Evolutionary conservation across 495 filamentous ascomycete genomes (phyloP).

Genomic region (Neurospora tetraspora): DNA sequence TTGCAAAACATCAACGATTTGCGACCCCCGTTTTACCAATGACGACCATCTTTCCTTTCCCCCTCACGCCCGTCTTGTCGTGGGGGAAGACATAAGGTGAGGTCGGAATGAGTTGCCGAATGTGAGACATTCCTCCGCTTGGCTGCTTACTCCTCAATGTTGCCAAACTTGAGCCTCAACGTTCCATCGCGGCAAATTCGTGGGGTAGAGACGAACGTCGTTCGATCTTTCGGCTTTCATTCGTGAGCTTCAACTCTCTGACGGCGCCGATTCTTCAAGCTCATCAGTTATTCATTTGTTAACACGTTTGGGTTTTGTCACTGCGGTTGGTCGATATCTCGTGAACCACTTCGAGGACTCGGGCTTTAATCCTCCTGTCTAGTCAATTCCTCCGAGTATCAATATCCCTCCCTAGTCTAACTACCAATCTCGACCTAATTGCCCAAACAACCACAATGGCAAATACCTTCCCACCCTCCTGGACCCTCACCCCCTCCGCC

Average conservation of each 20-base stretch:
- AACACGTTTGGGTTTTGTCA: not conserved
- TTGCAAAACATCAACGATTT: not conserved
- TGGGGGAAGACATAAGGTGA: not conserved
- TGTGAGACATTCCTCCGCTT: not conserved
- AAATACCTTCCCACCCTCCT: conserved; percentile 3
- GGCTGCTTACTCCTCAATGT: not conserved
- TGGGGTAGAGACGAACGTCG: not conserved
- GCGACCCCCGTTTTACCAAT: not conserved
- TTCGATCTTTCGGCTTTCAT: not conserved
- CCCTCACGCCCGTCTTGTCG: not conserved
- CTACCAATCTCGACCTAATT: not conserved
- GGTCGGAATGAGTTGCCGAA: not conserved
- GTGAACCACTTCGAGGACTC: not conserved
- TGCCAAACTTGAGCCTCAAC: not conserved
- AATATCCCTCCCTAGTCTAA: not conserved
- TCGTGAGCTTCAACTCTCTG: not conserved
- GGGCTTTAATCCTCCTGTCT: too few relatives aligned
- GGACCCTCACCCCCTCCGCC: conserved; percentile 8
- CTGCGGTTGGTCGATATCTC: not conserved
- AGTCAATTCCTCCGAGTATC: not conserved
- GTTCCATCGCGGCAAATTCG: not conserved
- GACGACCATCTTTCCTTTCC: not conserved
- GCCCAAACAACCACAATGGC: not conserved
- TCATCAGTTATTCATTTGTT: not conserved
- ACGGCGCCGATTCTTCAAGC: not conserved